Evolutionary conservation across 2,329 filamentous ascomycete species (phyloP).

Genomic region (Xylariomycetidae sp.): DNA sequence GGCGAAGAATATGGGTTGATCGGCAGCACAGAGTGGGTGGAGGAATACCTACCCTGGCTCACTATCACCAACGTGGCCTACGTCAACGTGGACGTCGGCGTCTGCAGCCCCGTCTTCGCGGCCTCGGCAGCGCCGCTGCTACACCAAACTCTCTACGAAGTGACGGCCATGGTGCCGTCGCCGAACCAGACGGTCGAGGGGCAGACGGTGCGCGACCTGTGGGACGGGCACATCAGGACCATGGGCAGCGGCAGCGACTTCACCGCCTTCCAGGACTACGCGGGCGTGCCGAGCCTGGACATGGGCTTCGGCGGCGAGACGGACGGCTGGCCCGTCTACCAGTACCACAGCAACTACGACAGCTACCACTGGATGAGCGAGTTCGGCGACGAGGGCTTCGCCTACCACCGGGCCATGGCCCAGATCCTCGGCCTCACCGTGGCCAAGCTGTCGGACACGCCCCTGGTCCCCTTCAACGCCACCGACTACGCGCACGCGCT

Average conservation of each 20-base stretch:
- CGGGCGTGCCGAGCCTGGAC: conserved; percentile 60
- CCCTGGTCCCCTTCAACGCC: conserved; percentile 59
- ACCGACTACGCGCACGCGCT: conserved; percentile 58
- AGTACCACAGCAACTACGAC: conserved; percentile 91
- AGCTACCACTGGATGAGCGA: conserved; percentile 83
- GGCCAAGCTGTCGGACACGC: conserved; percentile 54
- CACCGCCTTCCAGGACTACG: conserved; percentile 68
- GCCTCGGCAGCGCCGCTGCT: conserved; percentile 69
- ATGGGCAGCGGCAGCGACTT: conserved; percentile 72
- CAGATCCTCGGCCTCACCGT: conserved; percentile 59
- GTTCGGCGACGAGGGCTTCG: conserved; percentile 64
- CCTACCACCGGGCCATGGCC: conserved; percentile 61
- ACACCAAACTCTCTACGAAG: conserved; percentile 64
- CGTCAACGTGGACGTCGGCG: conserved; percentile 76
- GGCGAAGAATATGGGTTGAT: conserved; percentile 81
- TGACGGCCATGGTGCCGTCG: conserved; percentile 56
- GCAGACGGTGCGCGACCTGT: conserved; percentile 64
- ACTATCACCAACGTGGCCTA: conserved; percentile 69
- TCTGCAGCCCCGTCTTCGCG: conserved; percentile 56
- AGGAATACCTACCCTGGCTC: conserved; percentile 82
- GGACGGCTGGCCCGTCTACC: conserved; percentile 54
- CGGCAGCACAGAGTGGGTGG: conserved; percentile 88
- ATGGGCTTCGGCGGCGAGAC: conserved; percentile 47
- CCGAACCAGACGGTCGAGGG: conserved; percentile 69
- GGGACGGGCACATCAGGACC: conserved; percentile 55